Evolutionary conservation across 2,329 filamentous ascomycete genomes (phyloP).

Genomic region (Aspergillus sp.): DNA sequence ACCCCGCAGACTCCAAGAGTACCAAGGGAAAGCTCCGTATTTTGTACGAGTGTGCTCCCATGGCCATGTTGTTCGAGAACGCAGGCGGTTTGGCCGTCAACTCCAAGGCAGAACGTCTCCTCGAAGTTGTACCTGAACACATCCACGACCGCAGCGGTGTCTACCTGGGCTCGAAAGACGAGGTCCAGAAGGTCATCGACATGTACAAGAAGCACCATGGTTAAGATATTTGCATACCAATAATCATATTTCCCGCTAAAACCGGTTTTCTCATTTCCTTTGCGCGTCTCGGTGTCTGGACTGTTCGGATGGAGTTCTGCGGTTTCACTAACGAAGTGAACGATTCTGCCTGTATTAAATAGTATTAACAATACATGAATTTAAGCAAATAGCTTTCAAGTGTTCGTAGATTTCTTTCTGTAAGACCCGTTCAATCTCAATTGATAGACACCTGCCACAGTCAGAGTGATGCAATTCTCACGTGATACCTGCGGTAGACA

Average conservation of each 20-base stretch:
- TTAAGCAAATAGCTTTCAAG: too few species aligned
- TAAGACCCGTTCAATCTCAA: too few species aligned
- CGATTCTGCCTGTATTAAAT: neutral
- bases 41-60: constrained; percentile 95
- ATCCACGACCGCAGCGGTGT: constrained; percentile 96
- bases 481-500: too few species aligned
- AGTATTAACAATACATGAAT: neutral
- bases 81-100: constrained; percentile 90
- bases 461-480: too few species aligned
- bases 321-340: neutral
- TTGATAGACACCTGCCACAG: too few species aligned
- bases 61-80: constrained; percentile 99
- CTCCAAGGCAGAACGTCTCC: constrained; percentile 83
- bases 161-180: constrained; percentile 89
- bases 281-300: constrained; percentile 2
- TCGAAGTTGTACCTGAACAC: constrained; percentile 78
- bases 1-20: constrained; percentile 95
- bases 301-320: neutral
- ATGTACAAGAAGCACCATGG: constrained; percentile 56
- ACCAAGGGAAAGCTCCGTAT: constrained; percentile 97
- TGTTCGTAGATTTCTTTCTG: too few species aligned
- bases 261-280: neutral
- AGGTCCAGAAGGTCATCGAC: constrained; percentile 90
- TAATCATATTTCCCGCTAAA: neutral
- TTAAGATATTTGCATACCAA: constrained; percentile 10